A percentile compares a stretch with the other conserved stretches of the same genome.
phyloP scores from a whole-genome alignment of 2,329 filamentous ascomycete species.

The Apiospora malaysiana region DNA sequence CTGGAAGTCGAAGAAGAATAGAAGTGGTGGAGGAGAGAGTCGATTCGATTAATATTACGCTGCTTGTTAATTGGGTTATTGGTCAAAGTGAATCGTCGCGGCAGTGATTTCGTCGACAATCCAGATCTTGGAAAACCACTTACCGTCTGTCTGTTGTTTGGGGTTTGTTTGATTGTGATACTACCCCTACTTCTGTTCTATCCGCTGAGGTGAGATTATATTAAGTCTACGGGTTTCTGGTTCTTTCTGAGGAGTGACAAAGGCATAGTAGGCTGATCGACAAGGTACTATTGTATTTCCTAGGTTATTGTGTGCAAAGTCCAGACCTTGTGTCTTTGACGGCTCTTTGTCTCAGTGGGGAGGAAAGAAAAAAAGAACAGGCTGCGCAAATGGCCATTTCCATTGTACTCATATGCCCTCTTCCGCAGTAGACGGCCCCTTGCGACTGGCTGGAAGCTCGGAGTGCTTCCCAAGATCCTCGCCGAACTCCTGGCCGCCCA shows the following conservation, averaged over 20 bases:
- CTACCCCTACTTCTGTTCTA: background rate
- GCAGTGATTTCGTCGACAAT: background rate
- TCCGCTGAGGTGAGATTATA: background rate
- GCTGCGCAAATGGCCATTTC: background rate
- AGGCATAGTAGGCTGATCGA: background rate
- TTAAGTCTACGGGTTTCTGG: background rate
- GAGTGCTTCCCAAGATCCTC: slow-evolving; percentile 36
- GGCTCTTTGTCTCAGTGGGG: background rate
- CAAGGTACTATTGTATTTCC: slow-evolving; percentile 14
- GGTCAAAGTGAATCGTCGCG: background rate
- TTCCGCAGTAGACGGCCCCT: background rate
- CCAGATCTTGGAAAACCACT: background rate
- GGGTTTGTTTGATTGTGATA: background rate
- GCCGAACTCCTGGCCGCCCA: slow-evolving; percentile 35
- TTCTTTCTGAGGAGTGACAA: background rate
- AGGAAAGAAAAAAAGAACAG: no score
- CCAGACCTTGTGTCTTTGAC: background rate
- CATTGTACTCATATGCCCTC: background rate
- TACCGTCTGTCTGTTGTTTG: background rate
- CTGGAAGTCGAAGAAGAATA: background rate
- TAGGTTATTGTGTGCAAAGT: background rate
- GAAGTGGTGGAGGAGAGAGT: background rate
- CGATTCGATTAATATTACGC: no score
- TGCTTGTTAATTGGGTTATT: background rate
- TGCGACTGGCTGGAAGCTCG: slow-evolving; percentile 32